Evolutionary conservation across 2,329 filamentous ascomycete genomes (phyloP), one percentile per base, ranked within the genome.

Genomic region (Didymella keratinophila): DNA sequence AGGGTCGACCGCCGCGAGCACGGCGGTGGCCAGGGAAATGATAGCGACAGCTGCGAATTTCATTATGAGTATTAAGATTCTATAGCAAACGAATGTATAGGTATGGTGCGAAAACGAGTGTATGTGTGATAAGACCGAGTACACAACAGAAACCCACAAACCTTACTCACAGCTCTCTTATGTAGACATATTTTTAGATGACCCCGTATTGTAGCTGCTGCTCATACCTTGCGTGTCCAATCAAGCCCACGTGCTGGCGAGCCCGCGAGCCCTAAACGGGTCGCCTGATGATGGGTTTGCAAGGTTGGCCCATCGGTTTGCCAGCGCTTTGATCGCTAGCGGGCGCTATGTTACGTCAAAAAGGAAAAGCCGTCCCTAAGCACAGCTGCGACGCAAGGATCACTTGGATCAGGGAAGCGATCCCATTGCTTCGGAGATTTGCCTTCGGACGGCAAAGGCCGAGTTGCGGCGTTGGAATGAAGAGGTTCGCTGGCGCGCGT

Each of bases 51-150:
- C 58, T 30, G 63, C 56, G 56, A 63, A 63, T 53, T 70, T 71
- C 73, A 76, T 76, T 66, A 66, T 75, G 65, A 71, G 55, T 70
- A 57, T n/a, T 45, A 30, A 16, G 47, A 42, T 60, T 37, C 18
- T 52, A 25, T 37, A 60, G 37, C 56, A 51, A 59, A 27, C 28
- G 56, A 55, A 36, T 51, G 36, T 39, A 20, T 20, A 39, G 34
- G 36, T 39, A 11, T 48, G 11, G 25, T 43, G 14, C 21, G 12
- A 32, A 49, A 60, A 45, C 23, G 50, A 55, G 27, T 52, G 46
- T 51, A 55, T 18, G n/a, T 20, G 16, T 48, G 21, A 42, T 4
- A 37, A 42, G 18, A 46, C 53, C 45, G 36, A 54, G 41, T 43
- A 45, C 16, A 34, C 20, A 11, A 27, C 37, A 27, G 46, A 20